Evolutionary conservation across 2,329 filamentous ascomycete species (phyloP).

Genomic region (Boeremia exigua): DNA sequence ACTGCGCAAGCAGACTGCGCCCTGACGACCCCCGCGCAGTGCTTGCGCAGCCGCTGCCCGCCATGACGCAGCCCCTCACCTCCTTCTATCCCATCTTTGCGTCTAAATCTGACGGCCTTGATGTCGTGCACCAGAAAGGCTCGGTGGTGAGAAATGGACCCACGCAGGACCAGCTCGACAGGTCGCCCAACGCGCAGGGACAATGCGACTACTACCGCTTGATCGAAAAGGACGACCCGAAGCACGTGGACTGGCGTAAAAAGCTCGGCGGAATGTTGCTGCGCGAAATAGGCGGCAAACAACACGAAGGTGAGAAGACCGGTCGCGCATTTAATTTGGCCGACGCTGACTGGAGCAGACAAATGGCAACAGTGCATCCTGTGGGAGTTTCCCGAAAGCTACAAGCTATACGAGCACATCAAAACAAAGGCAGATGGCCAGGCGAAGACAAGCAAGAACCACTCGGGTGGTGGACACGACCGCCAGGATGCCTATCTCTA

Average conservation of each 20-base stretch:
- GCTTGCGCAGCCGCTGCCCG: slow-evolving; percentile 11
- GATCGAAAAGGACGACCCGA: slow-evolving; percentile 57
- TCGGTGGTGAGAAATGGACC: slow-evolving; percentile 61
- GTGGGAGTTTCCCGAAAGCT: slow-evolving; percentile 61
- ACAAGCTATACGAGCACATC: slow-evolving; percentile 64
- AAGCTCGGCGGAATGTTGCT: slow-evolving; percentile 66
- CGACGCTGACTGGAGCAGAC: slow-evolving; percentile 23
- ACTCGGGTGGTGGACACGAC: slow-evolving; percentile 59
- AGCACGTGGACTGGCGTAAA: slow-evolving; percentile 63
- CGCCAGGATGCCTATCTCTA: slow-evolving; percentile 67
- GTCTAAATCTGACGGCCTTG: slow-evolving; percentile 57
- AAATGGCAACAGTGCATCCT: slow-evolving; percentile 57
- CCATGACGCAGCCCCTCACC: slow-evolving; percentile 49
- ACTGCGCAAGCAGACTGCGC: slow-evolving; percentile 5
- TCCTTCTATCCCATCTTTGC: slow-evolving; percentile 57
- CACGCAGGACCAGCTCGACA: slow-evolving; percentile 58
- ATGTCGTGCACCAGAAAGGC: slow-evolving; percentile 56
- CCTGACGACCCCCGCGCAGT: neutral
- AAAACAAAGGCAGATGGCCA: slow-evolving; percentile 59
- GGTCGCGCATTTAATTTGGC: neutral
- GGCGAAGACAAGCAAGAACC: slow-evolving; percentile 56
- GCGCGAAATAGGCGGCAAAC: slow-evolving; percentile 53
- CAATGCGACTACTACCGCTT: slow-evolving; percentile 62
- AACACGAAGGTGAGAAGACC: slow-evolving; percentile 34
- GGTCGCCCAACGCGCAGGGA: slow-evolving; percentile 59